These are phyloP conservation scores for Neurospora tetrasperma DNA, from an alignment of 495 filamentous ascomycete species.

Conservation along the genomic window DNA sequence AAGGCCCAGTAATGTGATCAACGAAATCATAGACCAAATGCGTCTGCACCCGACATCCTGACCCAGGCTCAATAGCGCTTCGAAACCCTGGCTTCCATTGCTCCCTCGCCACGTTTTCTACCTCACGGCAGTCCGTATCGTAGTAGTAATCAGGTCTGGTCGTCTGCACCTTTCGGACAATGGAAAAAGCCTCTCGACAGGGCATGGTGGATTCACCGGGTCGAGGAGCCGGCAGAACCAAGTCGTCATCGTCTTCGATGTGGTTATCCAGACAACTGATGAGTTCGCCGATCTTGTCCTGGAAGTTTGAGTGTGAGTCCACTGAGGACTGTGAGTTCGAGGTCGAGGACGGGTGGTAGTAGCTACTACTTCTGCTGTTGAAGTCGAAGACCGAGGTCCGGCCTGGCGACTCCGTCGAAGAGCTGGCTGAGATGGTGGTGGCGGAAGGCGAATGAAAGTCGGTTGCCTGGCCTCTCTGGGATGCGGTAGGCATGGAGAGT, in stretches of 20 bases:
- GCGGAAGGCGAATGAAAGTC: background rate
- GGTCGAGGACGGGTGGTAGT: background rate
- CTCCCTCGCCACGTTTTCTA: background rate
- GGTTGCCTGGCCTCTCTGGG: background rate
- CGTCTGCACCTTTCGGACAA: slow-evolving; percentile 8
- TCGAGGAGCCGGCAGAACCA: slow-evolving; percentile 8
- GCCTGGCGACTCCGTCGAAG: background rate
- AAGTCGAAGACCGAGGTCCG: background rate
- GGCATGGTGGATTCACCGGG: slow-evolving; percentile 20
- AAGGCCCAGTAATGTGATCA: slow-evolving; percentile 5
- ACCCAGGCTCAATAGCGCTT: slow-evolving; percentile 10
- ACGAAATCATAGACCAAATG: slow-evolving; percentile 20
- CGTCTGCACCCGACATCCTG: slow-evolving; percentile 19
- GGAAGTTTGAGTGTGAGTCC: background rate
- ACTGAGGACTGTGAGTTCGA: background rate
- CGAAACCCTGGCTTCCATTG: slow-evolving; percentile 17
- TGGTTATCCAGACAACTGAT: background rate
- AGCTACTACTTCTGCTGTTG: background rate
- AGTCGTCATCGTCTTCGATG: slow-evolving; percentile 4
- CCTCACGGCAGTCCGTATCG: background rate
- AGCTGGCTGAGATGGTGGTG: background rate
- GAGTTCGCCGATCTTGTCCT: background rate
- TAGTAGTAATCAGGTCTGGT: slow-evolving; percentile 10
- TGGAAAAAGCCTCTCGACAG: slow-evolving; percentile 17
- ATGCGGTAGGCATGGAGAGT: background rate